A percentile compares a stretch with the other conserved stretches of the same genome.
phyloP scores from a whole-genome alignment of 192 early-diverging fungal genomes.

The Fimicolochytrium jonesii region DNA sequence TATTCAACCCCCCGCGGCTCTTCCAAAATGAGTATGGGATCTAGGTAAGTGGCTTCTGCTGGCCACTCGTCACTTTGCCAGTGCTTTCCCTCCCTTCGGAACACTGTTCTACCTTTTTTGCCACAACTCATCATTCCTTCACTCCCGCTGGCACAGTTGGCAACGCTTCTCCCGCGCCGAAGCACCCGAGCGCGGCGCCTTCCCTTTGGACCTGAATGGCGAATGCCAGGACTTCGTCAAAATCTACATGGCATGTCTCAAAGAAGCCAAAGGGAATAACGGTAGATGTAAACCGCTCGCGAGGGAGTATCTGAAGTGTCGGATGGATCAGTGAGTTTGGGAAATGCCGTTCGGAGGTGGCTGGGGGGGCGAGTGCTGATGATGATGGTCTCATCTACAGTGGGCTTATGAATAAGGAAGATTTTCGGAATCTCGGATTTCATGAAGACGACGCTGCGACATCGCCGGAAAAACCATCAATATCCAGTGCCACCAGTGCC shows the following conservation, averaged over 20 bases:
- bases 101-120: not conserved
- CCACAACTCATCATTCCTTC: not conserved
- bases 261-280: slow-evolving; percentile 65
- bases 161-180: slow-evolving; percentile 53
- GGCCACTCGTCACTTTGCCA: not conserved
- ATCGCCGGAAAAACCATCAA: not conserved
- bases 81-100: not conserved
- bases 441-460: slow-evolving; percentile 39
- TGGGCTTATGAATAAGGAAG: slow-evolving; percentile 64
- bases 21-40: slow-evolving; percentile 21
- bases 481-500: not conserved
- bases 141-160: not conserved
- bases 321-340: slow-evolving; percentile 77
- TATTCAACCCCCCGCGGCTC: too few species aligned
- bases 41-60: not conserved
- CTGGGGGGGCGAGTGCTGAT: not conserved
- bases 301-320: slow-evolving; percentile 78
- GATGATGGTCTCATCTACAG: slow-evolving; percentile 21
- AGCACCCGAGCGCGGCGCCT: slow-evolving; percentile 84
- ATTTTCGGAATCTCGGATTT: slow-evolving; percentile 66
- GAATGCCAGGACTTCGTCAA: slow-evolving; percentile 80
- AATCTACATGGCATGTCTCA: slow-evolving; percentile 74
- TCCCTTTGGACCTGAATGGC: slow-evolving; percentile 84
- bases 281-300: slow-evolving; percentile 67
- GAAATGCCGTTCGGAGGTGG: not conserved